Evolutionary conservation across 2,329 filamentous ascomycete genomes (phyloP), one percentile per base, ranked within the genome.

Genomic region (Ophiocordyceps polyrhachis-furcata): DNA sequence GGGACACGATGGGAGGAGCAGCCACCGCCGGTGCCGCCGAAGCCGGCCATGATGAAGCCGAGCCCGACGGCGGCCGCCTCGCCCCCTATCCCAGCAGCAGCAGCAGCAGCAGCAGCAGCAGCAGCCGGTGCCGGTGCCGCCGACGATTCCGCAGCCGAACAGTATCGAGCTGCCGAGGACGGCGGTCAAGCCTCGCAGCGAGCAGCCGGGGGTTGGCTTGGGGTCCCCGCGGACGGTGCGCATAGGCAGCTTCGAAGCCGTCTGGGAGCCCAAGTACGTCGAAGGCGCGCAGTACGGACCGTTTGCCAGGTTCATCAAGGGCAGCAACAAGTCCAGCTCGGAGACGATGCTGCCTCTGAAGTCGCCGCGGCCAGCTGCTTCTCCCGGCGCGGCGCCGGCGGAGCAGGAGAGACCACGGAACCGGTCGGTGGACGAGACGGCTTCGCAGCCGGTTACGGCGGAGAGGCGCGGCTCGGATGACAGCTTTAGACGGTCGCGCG

Each of bases 401-500:
- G 31, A 13, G 31, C 13, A 13, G 31, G 31, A 35, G 32, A 54
- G 52, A 21, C 25, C 25, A 2, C 53, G 52, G 8, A 55, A 53
- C 20, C 49, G 51, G 11, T 56, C 57, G 5, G 51, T 51, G 15
- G 56, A 60, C 15, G 48, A 51, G 32, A n/a, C 32, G 25, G 25
- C 25, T 11, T 37, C 7, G 14, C 14, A n/a, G 15, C 15, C 14
- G 15, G 7, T 17, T 7, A 17, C 63, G 65, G 46, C 71, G 79
- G 2, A 71, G 66, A 11, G 68, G 64, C 19, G 83, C 79, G 0
- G 64, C 17, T 83, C 79, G 0, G 76, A 78, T 51, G 79, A 73
- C 25, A 85, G 81, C 53, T 94, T 94, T 65, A 81, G 75, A 55
- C 79, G 84, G 25, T 62, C 67, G 40, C 71, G 73, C 25, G 8